Base-by-base conservation (phyloP, 768 basidiomycete species). In the Pholiota conissans region DNA sequence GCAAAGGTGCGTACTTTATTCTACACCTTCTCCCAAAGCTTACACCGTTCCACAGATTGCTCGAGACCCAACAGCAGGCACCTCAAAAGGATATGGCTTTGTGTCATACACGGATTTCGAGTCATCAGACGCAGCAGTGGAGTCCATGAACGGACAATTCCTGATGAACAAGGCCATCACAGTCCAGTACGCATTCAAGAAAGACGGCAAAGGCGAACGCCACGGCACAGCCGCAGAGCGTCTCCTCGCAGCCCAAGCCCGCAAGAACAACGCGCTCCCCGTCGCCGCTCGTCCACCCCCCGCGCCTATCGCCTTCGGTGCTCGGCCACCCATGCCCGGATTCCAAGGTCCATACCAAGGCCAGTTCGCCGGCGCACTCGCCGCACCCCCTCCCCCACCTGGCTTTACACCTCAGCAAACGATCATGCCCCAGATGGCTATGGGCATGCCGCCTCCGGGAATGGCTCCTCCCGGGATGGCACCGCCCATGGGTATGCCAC, bases 121-220 rank as follows among this genome's bases (percentile, higher is more conserved):
- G 69, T 85, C 95, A 7, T 93, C 97, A 34, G 97, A 99, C 71
- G 92, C 92, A 4, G 96, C 97, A 16, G 83, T 96, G 56, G 97
- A 98, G 71, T 85, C 93, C 9, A 98, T 98, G 96, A 95, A 98
- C 64, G 86, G 87, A 35, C 95, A 98, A 68, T 98, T 93, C 84
- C 81, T 98, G 47, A 95, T 95, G 90, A 98, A 98, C 80, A 98
- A 98, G 76, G 90, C 95, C 53, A 93, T 99, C 68, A 87, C 90
- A 16, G 95, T 97, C 10, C 95, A 98, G 70, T 99, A 97, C 71
- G 96, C 97, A 2, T 98, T 98, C 83, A 98, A 99, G 77, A 98
- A 98, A 76, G 97, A 98, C 67, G 95, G 93, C 42, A 96, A 98
- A 69, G 96, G 96, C 56, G 97, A 99, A 73, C 85, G 97, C 4